Conservation (phyloP, 2,329 filamentous ascomycete species). For the Trichoderma aggressivum region DNA sequence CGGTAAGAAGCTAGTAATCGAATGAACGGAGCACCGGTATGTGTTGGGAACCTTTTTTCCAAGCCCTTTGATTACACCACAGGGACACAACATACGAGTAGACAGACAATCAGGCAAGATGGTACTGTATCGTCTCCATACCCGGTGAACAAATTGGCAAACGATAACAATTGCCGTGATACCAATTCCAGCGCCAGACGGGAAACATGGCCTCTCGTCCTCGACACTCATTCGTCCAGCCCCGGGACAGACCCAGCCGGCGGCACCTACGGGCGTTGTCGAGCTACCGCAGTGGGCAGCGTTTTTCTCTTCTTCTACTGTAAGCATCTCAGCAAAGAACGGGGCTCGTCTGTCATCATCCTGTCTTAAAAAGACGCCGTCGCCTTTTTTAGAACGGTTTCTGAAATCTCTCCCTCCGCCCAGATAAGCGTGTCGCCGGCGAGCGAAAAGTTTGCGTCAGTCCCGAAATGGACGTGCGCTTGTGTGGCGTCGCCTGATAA, state of each 20-base stretch:
- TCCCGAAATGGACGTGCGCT: slow-evolving; percentile 3
- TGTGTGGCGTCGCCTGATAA: slow-evolving; percentile 15
- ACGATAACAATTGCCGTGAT: background rate
- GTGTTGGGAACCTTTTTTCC: background rate
- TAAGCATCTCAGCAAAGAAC: background rate
- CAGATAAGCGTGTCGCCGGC: slow-evolving; percentile 10
- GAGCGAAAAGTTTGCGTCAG: background rate
- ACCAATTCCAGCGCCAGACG: background rate
- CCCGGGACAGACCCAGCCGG: background rate
- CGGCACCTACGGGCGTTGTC: slow-evolving; percentile 3
- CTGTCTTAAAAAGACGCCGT: slow-evolving; percentile 9
- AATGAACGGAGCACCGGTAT: slow-evolving; percentile 3
- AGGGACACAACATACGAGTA: too few species aligned
- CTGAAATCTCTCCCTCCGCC: slow-evolving; percentile 6
- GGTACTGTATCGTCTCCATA: too few species aligned
- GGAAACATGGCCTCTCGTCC: background rate
- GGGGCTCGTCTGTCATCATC: slow-evolving; percentile 4
- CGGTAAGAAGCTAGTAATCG: background rate
- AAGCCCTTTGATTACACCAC: background rate
- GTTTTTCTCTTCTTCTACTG: background rate
- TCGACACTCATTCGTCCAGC: background rate
- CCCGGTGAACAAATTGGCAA: background rate
- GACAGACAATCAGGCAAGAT: too few species aligned
- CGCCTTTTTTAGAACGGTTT: slow-evolving; percentile 6
- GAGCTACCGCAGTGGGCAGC: slow-evolving; percentile 8